Percentiles rank a stretch among this genome's conserved stretches.
Evolutionary conservation across 306 rosid species (phyloP).

Genomic region (Prosopis cineraria): DNA sequence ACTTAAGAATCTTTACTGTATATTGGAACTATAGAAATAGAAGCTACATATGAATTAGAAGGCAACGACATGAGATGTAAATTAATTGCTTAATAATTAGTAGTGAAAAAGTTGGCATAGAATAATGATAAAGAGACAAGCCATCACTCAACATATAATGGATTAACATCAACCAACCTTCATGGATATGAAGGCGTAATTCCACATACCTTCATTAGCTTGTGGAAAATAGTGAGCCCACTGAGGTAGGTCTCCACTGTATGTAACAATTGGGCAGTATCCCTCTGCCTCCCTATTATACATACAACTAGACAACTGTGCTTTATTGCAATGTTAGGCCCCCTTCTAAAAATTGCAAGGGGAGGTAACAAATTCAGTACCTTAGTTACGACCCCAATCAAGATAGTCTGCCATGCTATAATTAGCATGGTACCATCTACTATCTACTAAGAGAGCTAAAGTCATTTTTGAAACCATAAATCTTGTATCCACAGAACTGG

Average conservation of each 20-base stretch:
- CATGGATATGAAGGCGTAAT: constrained; percentile 23
- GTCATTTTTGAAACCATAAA: constrained; percentile 99
- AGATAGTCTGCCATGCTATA: constrained; percentile 96
- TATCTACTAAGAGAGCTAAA: constrained; percentile 89
- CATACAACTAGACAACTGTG: constrained; percentile 94
- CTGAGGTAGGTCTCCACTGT: constrained; percentile 88
- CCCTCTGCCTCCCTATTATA: constrained; percentile 99
- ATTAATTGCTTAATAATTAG: constrained; percentile 20
- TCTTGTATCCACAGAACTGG: constrained; percentile 98
- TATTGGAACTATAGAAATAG: constrained; percentile 11
- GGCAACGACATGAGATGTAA: background rate
- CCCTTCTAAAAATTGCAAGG: constrained; percentile 98
- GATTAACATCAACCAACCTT: constrained; percentile 6
- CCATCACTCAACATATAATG: background rate
- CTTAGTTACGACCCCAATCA: constrained; percentile 98
- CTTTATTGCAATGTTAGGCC: constrained; percentile 91
- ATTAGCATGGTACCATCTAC: constrained; percentile 99
- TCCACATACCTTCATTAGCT: constrained; percentile 75
- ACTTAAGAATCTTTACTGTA: background rate
- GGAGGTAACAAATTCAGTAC: constrained; percentile 82
- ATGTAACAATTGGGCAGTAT: constrained; percentile 91
- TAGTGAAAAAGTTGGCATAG: constrained; percentile 11
- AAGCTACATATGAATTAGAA: constrained; percentile 25
- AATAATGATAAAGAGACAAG: constrained; percentile 22
- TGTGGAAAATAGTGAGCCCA: constrained; percentile 96